Percentiles rank a stretch among this genome's conserved stretches.
phyloP scores from a whole-genome alignment of 2,329 filamentous ascomycete species.

The Colletotrichum echinochloae region DNA sequence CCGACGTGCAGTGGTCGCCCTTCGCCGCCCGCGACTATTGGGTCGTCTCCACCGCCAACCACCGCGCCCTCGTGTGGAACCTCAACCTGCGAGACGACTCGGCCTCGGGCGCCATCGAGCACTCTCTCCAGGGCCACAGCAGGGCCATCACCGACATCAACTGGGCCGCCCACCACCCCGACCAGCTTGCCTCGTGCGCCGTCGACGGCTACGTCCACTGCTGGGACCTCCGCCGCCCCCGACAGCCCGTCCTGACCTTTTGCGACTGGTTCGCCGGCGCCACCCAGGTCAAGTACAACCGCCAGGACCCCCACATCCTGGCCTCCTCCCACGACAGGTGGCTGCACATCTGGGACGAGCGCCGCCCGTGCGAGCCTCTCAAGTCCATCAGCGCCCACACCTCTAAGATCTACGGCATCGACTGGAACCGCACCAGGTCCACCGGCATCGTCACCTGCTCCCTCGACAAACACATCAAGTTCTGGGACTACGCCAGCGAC shows the following conservation, averaged over 20 bases:
- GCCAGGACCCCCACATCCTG: constrained; percentile 86
- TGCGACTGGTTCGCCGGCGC: constrained; percentile 95
- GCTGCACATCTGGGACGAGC: constrained; percentile 90
- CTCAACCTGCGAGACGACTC: constrained; percentile 83
- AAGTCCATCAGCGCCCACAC: constrained; percentile 88
- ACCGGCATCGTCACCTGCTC: constrained; percentile 87
- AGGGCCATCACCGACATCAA: constrained; percentile 96
- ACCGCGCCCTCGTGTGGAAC: constrained; percentile 95
- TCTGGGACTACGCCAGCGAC: constrained; percentile 82
- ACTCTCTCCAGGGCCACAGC: constrained; percentile 84
- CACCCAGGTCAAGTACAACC: constrained; percentile 95
- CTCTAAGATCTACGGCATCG: constrained; percentile 94
- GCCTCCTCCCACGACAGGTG: constrained; percentile 92
- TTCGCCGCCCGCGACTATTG: constrained; percentile 91
- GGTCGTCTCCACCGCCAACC: constrained; percentile 94
- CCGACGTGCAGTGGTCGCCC: constrained; percentile 96
- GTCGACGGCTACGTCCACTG: constrained; percentile 94
- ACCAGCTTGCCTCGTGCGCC: constrained; percentile 88
- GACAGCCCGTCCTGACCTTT: constrained; percentile 81
- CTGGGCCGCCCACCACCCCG: constrained; percentile 92
- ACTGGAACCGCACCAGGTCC: constrained; percentile 86
- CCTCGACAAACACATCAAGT: constrained; percentile 90
- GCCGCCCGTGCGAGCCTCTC: constrained; percentile 81
- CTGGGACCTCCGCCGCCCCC: constrained; percentile 86
- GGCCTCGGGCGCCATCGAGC: constrained; percentile 78